Evolutionary conservation across 371 early-diverging fungal genomes (phyloP).

Genomic region (Syncephalastrum contaminatum): DNA sequence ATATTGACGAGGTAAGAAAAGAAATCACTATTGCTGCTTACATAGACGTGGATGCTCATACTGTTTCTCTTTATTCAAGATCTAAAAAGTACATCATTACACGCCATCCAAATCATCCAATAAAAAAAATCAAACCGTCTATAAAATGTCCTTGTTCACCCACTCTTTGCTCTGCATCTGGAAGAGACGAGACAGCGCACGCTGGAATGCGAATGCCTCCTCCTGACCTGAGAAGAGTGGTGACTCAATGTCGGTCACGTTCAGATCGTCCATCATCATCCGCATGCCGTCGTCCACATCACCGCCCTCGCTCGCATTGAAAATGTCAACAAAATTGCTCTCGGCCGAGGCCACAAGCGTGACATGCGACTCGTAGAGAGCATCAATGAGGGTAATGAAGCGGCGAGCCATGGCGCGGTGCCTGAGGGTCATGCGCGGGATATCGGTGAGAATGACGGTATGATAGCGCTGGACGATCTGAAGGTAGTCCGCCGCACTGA

Average conservation of each 20-base stretch:
- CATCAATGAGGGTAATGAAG: constrained; percentile 93
- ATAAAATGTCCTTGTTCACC: constrained; percentile 31
- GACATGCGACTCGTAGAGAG: constrained; percentile 78
- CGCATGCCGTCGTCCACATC: constrained; percentile 39
- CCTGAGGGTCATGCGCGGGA: constrained; percentile 81
- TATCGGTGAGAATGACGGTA: constrained; percentile 77
- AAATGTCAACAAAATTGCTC: constrained; percentile 63
- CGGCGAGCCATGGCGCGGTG: constrained; percentile 88
- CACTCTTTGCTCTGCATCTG: constrained; percentile 85
- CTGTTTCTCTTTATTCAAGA: constrained; percentile 5
- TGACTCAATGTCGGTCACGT: constrained; percentile 51
- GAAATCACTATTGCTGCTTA: no score
- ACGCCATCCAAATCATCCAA: constrained; percentile 2
- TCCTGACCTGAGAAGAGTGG: constrained; percentile 86
- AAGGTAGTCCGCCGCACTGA: constrained; percentile 91
- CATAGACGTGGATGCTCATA: no score
- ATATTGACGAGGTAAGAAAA: constrained; percentile 77
- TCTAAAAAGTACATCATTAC: neutral
- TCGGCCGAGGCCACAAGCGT: constrained; percentile 75
- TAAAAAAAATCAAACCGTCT: neutral
- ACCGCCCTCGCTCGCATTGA: constrained; percentile 55
- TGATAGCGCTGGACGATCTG: constrained; percentile 72
- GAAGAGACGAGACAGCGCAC: constrained; percentile 84
- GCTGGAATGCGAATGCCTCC: constrained; percentile 94
- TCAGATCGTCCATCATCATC: constrained; percentile 37